Base-by-base conservation (phyloP, 1,284 basidiomycete species). In the Waitea zeae region DNA sequence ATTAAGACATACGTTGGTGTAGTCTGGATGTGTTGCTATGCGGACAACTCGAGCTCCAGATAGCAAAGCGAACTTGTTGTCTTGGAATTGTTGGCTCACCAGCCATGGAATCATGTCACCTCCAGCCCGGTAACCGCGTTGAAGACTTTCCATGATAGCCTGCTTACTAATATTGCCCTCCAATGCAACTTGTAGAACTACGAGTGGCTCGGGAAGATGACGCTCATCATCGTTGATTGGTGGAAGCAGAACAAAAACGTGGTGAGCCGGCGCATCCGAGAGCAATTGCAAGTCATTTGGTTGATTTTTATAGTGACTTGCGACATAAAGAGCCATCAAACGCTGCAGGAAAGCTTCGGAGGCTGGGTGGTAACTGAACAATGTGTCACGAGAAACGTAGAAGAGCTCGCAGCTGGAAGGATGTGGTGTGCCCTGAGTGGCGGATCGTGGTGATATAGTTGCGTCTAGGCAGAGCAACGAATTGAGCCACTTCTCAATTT, bases 71-170 rank as follows among this genome's bases (percentile, higher is more conserved):
- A 99, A 99, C 53, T 87, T 82, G 45, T 71, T 79, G 54, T 99
- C 95, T 61, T 97, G 90, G 66, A 89, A 99, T 56, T 95, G 90
- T 52, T 93, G 88, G 27, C 86, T 78, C 24, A 99, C 64, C 17
- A 95, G 64, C 95, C 95, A 98, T 1, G 95, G 95, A 42, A 99
- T 97, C 70, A 99, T 76, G 59, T 99, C 95, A 2, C 95, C 95
- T 1, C 87, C 83, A 3, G 84, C 81, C 39, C 84, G 64, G 46
- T 77, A 61, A 11, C 88, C 88, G 33, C 86, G 62, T 30, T 70
- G 69, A 12, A 97, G 56, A 32, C 82, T 81, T 42, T 92, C 89
- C 62, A 96, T 62, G 38, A 98, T 87, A 19, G 72, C 77, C 34
- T 79, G 73, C 49, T 77, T 80, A 43, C 80, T 82, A 43, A 99